Evolutionary conservation across 805 yeast genomes (phyloP).

Genomic region (Dipodascus albidus): DNA sequence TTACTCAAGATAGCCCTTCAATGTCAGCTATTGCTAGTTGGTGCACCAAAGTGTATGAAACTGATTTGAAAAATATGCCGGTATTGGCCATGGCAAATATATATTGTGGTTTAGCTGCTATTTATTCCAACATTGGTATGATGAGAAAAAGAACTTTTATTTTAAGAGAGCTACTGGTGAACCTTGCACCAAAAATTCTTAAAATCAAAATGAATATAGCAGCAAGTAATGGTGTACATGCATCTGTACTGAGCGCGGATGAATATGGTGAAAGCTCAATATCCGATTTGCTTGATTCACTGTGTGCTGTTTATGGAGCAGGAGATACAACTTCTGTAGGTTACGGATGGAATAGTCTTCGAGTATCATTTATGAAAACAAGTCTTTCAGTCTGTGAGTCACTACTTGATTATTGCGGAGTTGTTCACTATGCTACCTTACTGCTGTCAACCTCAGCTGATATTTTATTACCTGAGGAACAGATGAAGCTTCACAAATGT

Average conservation of each 20-base stretch:
- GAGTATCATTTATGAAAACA: constrained; percentile 41
- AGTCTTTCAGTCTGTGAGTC: constrained; percentile 44
- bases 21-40: constrained; percentile 36
- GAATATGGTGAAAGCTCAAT: not conserved
- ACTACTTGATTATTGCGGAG: constrained; percentile 34
- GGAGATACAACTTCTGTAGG: constrained; percentile 25
- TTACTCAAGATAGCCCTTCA: constrained; percentile 16
- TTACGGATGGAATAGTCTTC: constrained; percentile 44
- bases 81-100: constrained; percentile 46
- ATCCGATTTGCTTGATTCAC: constrained; percentile 28
- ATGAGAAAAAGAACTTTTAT: constrained; percentile 59
- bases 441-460: constrained; percentile 45
- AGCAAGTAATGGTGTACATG: not conserved
- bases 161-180: constrained; percentile 47
- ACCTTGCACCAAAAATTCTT: constrained; percentile 20
- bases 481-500: constrained; percentile 29
- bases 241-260: not conserved
- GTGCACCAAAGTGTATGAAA: constrained; percentile 35
- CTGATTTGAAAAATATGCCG: constrained; percentile 35
- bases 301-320: constrained; percentile 49
- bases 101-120: constrained; percentile 51
- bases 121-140: constrained; percentile 52
- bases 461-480: constrained; percentile 48
- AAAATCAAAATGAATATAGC: not conserved
- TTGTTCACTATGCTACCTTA: constrained; percentile 38